phyloP scores from a whole-genome alignment of 306 rosid species.

The Ormosia semicastrata region DNA sequence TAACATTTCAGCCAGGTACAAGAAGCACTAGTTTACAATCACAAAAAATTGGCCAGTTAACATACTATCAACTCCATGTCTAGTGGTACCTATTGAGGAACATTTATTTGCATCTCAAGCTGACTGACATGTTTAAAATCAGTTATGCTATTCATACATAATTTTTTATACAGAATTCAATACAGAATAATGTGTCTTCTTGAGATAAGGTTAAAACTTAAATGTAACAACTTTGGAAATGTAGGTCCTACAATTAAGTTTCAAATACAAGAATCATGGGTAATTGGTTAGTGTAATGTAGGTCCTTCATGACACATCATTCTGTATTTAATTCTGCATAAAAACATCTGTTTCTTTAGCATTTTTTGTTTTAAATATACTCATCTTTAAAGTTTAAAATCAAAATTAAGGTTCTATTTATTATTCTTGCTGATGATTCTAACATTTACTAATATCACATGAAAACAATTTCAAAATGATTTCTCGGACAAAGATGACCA shows the following conservation, averaged over 20 bases:
- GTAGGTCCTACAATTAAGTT: neutral
- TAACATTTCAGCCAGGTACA: neutral
- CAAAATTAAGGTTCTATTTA: neutral
- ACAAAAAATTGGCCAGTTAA: constrained; percentile 14
- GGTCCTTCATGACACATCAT: neutral
- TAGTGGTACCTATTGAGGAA: neutral
- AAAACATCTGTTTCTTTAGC: neutral
- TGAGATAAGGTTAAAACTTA: neutral
- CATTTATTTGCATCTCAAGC: neutral
- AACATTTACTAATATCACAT: neutral
- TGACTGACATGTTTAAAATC: neutral
- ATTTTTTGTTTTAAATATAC: neutral
- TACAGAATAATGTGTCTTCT: neutral
- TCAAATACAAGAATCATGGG: neutral
- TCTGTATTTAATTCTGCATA: neutral
- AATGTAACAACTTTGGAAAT: neutral
- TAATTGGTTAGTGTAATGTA: neutral
- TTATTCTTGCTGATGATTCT: neutral
- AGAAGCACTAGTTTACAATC: neutral
- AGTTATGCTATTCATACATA: neutral
- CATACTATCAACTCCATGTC: neutral
- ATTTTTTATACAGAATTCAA: neutral
- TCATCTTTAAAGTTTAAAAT: neutral
- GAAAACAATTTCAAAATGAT: neutral
- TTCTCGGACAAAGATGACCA: neutral